Base-by-base conservation (phyloP, 352 stramenopile genomes). In the Phytopythium oedochilum region DNA sequence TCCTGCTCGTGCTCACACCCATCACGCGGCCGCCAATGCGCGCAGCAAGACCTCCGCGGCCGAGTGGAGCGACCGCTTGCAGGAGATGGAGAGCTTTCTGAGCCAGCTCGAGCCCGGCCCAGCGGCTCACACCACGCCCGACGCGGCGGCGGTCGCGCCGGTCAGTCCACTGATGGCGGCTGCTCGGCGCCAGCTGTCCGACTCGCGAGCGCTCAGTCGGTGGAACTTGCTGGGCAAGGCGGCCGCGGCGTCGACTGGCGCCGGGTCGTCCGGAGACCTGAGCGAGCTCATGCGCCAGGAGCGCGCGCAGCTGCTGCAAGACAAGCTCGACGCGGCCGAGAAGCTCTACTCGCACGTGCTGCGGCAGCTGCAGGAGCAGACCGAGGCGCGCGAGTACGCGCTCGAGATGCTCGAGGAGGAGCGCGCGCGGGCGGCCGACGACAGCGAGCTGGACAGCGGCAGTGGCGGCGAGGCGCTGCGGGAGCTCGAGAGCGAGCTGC, bases 331-430 rank as follows among this genome's bases (percentile, higher is more conserved):
- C 60, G 72, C 74, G 1, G 66, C 78, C 15, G 81, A 92, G 63
- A 88, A 89, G 57, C 55, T 86, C 22, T 87, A 92, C 61, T 57
- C 81, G 42, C 73, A 89, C 47, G 80, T 86, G 45, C 51, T 92
- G 44, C 70, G 74, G n/a, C 76, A 88, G 53, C 65, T 83, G 54
- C 65, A 88, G 53, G 73, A 86, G 54, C 77, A 87, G 48, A 73
- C 71, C 15, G 72, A 88, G 46, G 78, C 69, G 17, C 75, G 79
- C 46, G 77, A 85, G 44, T 87, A 86, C 45, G 68, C 75, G 50
- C 72, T 71, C 40, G 76, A 88, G 55, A 61, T 84, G 53, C 57
- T 88, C 18, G 60, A 59, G n/a, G 68, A 87, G 34, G 73, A 84
- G 40, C 66, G 77, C 43, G 74, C 82, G 28, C 57, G 64, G 5